Conservation (phyloP, 2,329 filamentous ascomycete species). For the Penicillium sp. region DNA sequence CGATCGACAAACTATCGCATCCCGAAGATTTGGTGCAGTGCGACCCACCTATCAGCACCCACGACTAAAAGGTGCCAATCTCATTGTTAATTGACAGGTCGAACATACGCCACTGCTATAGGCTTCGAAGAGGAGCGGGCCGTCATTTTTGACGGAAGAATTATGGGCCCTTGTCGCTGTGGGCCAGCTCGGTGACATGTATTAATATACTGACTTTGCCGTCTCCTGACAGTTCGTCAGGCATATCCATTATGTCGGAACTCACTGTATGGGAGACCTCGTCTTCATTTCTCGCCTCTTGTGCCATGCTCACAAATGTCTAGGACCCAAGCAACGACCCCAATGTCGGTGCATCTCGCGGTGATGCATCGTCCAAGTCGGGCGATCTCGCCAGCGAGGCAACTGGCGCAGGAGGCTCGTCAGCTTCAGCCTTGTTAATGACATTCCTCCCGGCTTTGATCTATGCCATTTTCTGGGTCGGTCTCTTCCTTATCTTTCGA, state of each 20-base stretch:
- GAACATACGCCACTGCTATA: conserved; percentile 12
- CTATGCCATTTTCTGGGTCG: conserved; percentile 41
- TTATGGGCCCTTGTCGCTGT: conserved; percentile 6
- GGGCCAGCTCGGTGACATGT: not conserved
- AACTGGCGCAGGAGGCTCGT: conserved; percentile 42
- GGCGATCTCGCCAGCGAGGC: conserved; percentile 28
- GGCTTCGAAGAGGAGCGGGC: conserved; percentile 10
- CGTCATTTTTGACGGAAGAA: conserved; percentile 7
- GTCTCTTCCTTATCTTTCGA: conserved; percentile 44
- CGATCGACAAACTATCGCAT: conserved; percentile 19
- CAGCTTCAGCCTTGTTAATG: conserved; percentile 45
- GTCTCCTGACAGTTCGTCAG: not conserved
- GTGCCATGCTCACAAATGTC: not conserved
- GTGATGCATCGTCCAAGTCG: conserved; percentile 34
- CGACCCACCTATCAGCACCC: conserved; percentile 16
- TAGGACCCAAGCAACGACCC: conserved; percentile 39
- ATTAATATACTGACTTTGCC: not conserved
- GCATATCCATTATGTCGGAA: conserved; percentile 11
- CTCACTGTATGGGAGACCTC: conserved; percentile 10
- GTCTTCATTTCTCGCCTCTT: not conserved
- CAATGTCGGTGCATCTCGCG: conserved; percentile 40
- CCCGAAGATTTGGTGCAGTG: conserved; percentile 10
- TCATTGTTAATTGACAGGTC: conserved; percentile 26
- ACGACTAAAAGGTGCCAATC: conserved; percentile 6
- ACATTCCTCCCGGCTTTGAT: conserved; percentile 46